Base-by-base conservation (phyloP, 495 filamentous ascomycete species). In the Penicillium ochrochloron region DNA sequence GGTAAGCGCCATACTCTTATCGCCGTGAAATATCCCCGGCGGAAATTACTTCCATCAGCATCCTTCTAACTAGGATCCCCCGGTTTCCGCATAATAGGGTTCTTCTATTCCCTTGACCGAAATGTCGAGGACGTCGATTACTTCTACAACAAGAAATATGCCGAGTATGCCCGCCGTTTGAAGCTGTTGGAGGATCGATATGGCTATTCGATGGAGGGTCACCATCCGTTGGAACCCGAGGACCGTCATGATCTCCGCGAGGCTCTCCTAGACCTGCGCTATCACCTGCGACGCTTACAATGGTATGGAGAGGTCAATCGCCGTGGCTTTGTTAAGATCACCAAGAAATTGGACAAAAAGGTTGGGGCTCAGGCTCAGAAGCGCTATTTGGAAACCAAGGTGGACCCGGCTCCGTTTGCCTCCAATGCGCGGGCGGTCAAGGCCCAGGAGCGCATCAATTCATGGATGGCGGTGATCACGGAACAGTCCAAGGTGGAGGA, bases 221-320 rank as follows among this genome's bases (percentile, higher is more conserved):
- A 72, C 14, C 82, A 87, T 56, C 75, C 72, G 23, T 73, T 89
- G 25, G 88, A 90, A 67, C 77, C 82, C 56, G 92, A 97, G 70
- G 95, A 98, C 69, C 82, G 86, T 29, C 91, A 95, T 70, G 95
- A 99, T 73, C 84, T 98, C 44, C 89, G 94, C 80, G 90, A 89
- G 41, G 92, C 94, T 39, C 82, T 97, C 55, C 84, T 97, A 33
- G 95, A 98, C 71, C 83, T 97, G 56, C 85, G 95, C 48, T 88
- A 89, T 54, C 91, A 95, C 64, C 76, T 97, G 61, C 85, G 94
- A 48, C 97, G 97, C 66, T 82, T 99, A 63, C 91, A 96, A 76
- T 97, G 94, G 94, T 98, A 97, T 66, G 96, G 93, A 31, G 95
- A 98, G 78, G 93, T 98, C 67, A 99, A 99, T 71, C 85, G 94